A percentile compares a stretch with the other conserved stretches of the same genome.
phyloP scores from a whole-genome alignment of 1,284 basidiomycete genomes.

The Boletus subluridellus region DNA sequence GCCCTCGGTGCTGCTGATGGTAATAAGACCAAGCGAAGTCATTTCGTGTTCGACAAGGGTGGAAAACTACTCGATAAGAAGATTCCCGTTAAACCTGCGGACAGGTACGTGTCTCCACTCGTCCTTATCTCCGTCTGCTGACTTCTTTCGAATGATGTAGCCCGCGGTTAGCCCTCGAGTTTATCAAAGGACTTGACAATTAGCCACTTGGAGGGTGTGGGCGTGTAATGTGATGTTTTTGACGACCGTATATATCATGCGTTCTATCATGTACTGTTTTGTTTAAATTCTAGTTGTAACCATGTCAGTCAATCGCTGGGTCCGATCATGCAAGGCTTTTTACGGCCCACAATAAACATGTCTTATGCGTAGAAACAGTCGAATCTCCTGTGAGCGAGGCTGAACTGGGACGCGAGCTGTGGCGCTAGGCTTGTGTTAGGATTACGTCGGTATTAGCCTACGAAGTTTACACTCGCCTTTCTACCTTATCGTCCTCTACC shows the following conservation, averaged over 20 bases:
- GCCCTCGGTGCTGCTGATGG: constrained; percentile 79
- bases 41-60: constrained; percentile 87
- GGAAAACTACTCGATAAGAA: constrained; percentile 82
- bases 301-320: neutral
- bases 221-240: neutral
- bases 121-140: neutral
- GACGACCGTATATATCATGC: neutral
- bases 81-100: constrained; percentile 77
- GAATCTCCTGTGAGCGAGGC: no score
- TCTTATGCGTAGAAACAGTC: no score
- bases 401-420: no score
- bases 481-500: no score
- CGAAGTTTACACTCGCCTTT: no score
- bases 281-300: neutral
- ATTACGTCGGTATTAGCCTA: no score
- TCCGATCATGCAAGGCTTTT: neutral
- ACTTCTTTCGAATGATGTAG: constrained; percentile 1
- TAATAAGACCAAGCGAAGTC: constrained; percentile 81
- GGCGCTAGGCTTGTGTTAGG: no score
- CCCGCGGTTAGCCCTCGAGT: constrained; percentile 40
- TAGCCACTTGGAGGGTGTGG: constrained; percentile 6
- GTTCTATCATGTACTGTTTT: constrained; percentile 10
- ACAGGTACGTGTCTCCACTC: constrained; percentile 52
- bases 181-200: constrained; percentile 34
- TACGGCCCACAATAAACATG: no score